phyloP scores from a whole-genome alignment of 495 filamentous ascomycete species.

The Aspergillus asperescens region DNA sequence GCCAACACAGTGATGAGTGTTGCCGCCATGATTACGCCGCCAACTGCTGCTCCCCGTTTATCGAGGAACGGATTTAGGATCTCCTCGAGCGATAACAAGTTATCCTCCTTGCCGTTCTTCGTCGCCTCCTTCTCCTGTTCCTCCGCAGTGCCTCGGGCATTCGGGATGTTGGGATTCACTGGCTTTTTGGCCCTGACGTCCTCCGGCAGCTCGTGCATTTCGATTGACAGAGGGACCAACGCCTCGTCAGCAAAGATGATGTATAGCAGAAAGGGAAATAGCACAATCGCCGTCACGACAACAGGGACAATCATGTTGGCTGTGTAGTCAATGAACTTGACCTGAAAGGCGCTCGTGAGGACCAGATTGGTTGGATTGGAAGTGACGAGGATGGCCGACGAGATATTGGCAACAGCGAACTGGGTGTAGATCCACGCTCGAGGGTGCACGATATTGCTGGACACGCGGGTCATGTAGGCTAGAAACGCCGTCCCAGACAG shows the following conservation, averaged over 20 bases:
- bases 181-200: background rate
- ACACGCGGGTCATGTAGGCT: slow-evolving; percentile 12
- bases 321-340: slow-evolving; percentile 11
- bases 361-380: slow-evolving; percentile 14
- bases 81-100: slow-evolving; percentile 7
- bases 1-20: slow-evolving; percentile 8
- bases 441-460: slow-evolving; percentile 8
- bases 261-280: slow-evolving; percentile 10
- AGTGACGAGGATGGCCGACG: slow-evolving; percentile 4
- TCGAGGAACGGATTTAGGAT: slow-evolving; percentile 11
- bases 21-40: slow-evolving; percentile 1
- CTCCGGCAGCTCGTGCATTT: slow-evolving; percentile 8
- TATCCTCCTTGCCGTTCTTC: background rate
- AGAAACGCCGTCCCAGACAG: slow-evolving; percentile 12
- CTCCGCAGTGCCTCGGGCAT: background rate
- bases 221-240: background rate
- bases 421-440: slow-evolving; percentile 12
- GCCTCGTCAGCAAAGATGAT: slow-evolving; percentile 2
- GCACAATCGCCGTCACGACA: background rate
- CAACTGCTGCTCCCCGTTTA: slow-evolving; percentile 1
- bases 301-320: slow-evolving; percentile 13
- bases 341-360: slow-evolving; percentile 5
- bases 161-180: slow-evolving; percentile 8
- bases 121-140: background rate
- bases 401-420: slow-evolving; percentile 11